Evolutionary conservation across 2,329 filamentous ascomycete genomes (phyloP), one percentile per base, ranked within the genome.

Genomic region (Apiospora sp.): DNA sequence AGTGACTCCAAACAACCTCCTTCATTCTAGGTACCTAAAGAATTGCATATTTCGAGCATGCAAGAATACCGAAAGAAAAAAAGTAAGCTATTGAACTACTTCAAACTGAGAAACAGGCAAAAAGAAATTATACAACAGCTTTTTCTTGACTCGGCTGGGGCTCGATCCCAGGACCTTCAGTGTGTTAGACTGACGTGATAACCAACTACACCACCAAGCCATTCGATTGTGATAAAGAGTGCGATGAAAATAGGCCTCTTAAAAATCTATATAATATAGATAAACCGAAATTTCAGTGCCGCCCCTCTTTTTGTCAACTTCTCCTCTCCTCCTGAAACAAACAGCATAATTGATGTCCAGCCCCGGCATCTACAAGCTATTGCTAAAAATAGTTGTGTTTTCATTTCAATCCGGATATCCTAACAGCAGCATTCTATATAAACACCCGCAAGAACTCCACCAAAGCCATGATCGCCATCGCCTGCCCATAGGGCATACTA

Each of bases 401-500:
- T 46, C 44, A 19, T 8, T 22, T 8, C 44, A 48, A 22, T 19
- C 5, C 16, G 8, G 2, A 48, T 7, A 5, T 46, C 48, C 48
- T 22, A n/a, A 8, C 8, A 49, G 22, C 48, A 24, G 10, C 37
- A 10, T 27, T 41, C 76, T 76, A 83, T 71, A 84, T 81, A 67
- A 88, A 92, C 44, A 87, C 87, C 68, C 92, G 86, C 81, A 93
- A 79, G 76, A 92, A 93, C 82, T 96, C 93, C 0, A 92, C 92
- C 75, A 95, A 80, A 0, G 92, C 91, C 91, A 95, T 94, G 75
- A 95, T 94, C 0, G 92, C 93, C 93, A 95, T 95, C 0, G 93
- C 92, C 81, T 95, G 93, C 0, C 93, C 93, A 77, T 95, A 95
- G 8, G 93, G 93, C 93, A 95, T 96, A 76, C 91, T 92, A 2